Evolutionary conservation across 2,329 filamentous ascomycete species (phyloP), one percentile per base, ranked within the genome.

Genomic region (Diaporthe longicolla): DNA sequence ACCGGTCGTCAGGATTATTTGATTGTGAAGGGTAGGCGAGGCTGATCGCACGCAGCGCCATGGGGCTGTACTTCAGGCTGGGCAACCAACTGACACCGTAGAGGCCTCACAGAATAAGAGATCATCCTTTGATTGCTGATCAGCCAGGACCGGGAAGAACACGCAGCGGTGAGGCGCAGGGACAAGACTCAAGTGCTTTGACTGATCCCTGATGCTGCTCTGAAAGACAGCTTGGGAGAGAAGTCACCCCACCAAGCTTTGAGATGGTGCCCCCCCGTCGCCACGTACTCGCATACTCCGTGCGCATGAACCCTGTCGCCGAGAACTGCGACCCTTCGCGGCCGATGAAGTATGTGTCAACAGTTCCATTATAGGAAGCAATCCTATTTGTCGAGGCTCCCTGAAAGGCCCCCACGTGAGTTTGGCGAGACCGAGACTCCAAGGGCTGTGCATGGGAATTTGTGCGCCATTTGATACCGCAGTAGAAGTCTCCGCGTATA

Each of bases 1-100:
- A 61, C 58, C 58, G 58, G 58, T 43, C 11, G 58, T 59, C 58
- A 26, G 58, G 58, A 24, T 43, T 43, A 24, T 35, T 40, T 40
- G 13, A 59, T 59, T 59, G 21, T 40, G 32, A 26, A 40, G 58
- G 37, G 58, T 26, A 61, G n/a, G 37, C 43, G 58, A 61, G 58
- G 58, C 26, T 17, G 58, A 61, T 61, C 58, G 37, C 15, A 61
- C 43, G 58, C 37, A 43, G 15, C 5, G n/a, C 37, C 58, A 24
- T 17, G 58, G 35, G 37, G 37, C 32, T 59, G 32, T 59, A 37
- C 55, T 24, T 37, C 37, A 40, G 55, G 55, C 55, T 24, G 32
- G 17, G n/a, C 32, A 59, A 24, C 29, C 29, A 6, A 32, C 29
- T 32, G 4, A 4, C 29, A 29, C 29, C 21, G 5, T 40, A 24